These are phyloP conservation scores for Curvularia verruculosa DNA, from an alignment of 2,329 filamentous ascomycete species.

Conservation along the genomic window DNA sequence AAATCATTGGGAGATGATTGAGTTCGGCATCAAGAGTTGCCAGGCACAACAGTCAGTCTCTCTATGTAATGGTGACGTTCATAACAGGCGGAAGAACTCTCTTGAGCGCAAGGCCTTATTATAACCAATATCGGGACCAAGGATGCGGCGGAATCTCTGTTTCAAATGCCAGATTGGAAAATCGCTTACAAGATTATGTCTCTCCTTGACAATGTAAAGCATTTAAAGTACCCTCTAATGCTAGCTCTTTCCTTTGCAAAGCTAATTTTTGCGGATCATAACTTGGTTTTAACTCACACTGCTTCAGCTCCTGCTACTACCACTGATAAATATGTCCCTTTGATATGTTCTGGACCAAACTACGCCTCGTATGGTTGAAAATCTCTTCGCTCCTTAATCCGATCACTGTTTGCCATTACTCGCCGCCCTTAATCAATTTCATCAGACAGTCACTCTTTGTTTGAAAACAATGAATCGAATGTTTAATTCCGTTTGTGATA, in stretches of 20 bases:
- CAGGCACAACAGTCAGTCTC: background rate
- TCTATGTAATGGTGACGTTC: background rate
- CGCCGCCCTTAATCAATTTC: too few species aligned
- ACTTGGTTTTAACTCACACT: background rate
- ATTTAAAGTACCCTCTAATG: background rate
- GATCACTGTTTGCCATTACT: too few species aligned
- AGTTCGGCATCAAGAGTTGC: background rate
- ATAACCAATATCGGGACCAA: background rate
- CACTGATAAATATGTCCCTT: too few species aligned
- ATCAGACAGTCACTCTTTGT: too few species aligned
- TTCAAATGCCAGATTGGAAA: background rate
- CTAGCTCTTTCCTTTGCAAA: background rate
- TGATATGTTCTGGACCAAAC: too few species aligned
- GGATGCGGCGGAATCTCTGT: background rate
- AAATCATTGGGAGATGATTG: conserved; percentile 26
- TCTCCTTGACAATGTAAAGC: background rate
- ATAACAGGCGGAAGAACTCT: background rate
- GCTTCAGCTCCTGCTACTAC: background rate
- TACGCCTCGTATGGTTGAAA: too few species aligned
- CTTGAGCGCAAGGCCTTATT: background rate
- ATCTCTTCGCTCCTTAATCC: too few species aligned
- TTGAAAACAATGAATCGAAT: too few species aligned
- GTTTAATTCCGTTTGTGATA: too few species aligned
- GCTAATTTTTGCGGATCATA: background rate
- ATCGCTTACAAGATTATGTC: background rate